Conservation (phyloP, 225 moss, liverwort and hornwort species). For the Bryoerythrophyllum caledonicum region DNA sequence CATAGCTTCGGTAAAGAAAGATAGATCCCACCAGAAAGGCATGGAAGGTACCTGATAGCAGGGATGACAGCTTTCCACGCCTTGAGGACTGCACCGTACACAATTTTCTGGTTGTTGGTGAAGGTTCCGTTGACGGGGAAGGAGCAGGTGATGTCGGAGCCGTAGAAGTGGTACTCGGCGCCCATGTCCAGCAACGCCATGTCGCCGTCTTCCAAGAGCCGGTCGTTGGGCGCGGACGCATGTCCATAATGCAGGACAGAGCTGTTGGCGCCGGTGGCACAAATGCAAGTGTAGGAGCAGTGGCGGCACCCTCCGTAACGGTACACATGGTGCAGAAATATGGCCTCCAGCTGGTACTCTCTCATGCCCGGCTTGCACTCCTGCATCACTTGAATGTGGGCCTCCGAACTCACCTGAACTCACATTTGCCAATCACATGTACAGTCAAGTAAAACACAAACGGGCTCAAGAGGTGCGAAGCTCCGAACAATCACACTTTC, state of each 20-base stretch:
- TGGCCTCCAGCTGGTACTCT: constrained; percentile 94
- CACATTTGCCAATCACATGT: constrained; percentile 1
- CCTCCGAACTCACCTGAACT: constrained; percentile 75
- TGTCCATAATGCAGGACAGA: constrained; percentile 90
- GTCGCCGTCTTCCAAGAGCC: constrained; percentile 83
- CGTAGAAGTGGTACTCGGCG: constrained; percentile 89
- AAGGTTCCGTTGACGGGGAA: constrained; percentile 91
- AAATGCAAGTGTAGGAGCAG: constrained; percentile 93
- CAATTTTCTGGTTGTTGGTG: constrained; percentile 55
- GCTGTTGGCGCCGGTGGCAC: constrained; percentile 85
- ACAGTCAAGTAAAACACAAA: constrained; percentile 3
- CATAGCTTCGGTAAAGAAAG: constrained; percentile 11
- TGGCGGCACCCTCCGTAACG: constrained; percentile 86
- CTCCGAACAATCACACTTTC: background rate
- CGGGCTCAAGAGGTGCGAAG: background rate
- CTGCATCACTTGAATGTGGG: constrained; percentile 93
- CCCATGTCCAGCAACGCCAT: constrained; percentile 98
- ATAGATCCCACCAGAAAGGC: constrained; percentile 12
- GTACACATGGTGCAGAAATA: constrained; percentile 79
- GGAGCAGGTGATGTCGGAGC: constrained; percentile 93
- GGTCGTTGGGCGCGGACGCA: constrained; percentile 86
- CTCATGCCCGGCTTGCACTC: constrained; percentile 77
- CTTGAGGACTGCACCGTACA: constrained; percentile 78
- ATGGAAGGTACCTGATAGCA: constrained; percentile 47
- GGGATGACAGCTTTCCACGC: constrained; percentile 80